Evolutionary conservation across 495 filamentous ascomycete species (phyloP), one percentile per base, ranked within the genome.

Genomic region (Neurospora pannonica): DNA sequence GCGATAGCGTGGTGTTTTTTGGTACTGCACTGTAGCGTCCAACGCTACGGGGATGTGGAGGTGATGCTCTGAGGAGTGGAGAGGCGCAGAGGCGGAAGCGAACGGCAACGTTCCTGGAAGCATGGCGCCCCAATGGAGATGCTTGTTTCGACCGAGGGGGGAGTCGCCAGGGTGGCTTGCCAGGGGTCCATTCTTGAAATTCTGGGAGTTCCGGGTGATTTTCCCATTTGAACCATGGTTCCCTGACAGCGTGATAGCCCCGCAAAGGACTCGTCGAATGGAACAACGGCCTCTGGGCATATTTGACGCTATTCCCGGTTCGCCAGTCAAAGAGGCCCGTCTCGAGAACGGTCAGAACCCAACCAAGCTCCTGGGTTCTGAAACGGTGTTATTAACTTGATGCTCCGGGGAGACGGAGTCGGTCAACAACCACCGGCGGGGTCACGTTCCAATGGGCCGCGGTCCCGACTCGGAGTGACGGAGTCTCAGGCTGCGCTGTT

Each of bases 151-250:
- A 72, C 42, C 34, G 42, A 46, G 38, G 38, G 38, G 31, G 31
- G 37, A 72, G 71, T 54, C 71, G 39, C 39, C 71, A 72, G 19
- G 42, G 39, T 38, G 73, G 9, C 8, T 34, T 48, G 24, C 42
- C 46, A 42, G 39, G 11, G 5, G 24, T 10, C 54, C 46, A 36
- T 69, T 62, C 19, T 60, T 67, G 48, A 70, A 76, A 78, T 78
- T 74, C 73, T 75, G 73, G 80, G 78, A 71, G 75, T 67, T 38
- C 71, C 78, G 80, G 78, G 72, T 75, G 75, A 75, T 71, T 78
- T 76, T 76, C 79, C 80, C 77, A 74, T 78, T 82, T 75, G 15
- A 75, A 72, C 67, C 54, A 67, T 60, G 24, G 71, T 28, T 71
- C 48, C 31, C 71, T 62, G 39, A 62, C 73, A 75, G 75, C 71